A percentile compares a stretch with the other conserved stretches of the same genome.
Evolutionary conservation across 805 yeast genomes (phyloP).

Genomic region (Pichia sporocuriosa): DNA sequence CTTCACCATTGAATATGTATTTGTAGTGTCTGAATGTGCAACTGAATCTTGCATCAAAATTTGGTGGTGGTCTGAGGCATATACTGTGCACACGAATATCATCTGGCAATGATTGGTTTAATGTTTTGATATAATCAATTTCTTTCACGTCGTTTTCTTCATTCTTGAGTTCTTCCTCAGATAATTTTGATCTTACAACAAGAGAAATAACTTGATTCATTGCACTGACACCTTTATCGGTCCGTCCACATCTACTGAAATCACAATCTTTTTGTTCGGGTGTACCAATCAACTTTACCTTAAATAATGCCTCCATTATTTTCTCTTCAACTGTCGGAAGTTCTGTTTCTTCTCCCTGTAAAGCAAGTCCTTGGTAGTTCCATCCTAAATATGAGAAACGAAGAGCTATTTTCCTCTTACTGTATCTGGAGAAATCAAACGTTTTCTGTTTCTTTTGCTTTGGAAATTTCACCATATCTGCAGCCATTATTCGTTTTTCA

Average conservation of each 20-base stretch:
- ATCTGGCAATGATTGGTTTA: conserved; percentile 72
- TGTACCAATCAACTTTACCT: conserved; percentile 57
- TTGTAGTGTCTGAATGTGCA: conserved; percentile 82
- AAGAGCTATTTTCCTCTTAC: conserved; percentile 67
- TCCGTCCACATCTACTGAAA: conserved; percentile 89
- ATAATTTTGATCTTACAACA: conserved; percentile 60
- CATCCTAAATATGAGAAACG: conserved; percentile 88
- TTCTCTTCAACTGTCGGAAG: conserved; percentile 82
- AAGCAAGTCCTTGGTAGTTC: conserved; percentile 87
- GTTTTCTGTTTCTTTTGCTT: conserved; percentile 30
- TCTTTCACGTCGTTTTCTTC: conserved; percentile 57
- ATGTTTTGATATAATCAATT: conserved; percentile 64
- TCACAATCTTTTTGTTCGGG: conserved; percentile 54
- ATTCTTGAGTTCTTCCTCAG: conserved; percentile 53
- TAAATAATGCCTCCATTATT: conserved; percentile 63
- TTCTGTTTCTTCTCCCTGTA: conserved; percentile 68
- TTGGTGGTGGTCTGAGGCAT: conserved; percentile 73
- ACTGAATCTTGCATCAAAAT: conserved; percentile 89
- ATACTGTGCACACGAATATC: conserved; percentile 81
- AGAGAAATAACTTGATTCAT: conserved; percentile 89
- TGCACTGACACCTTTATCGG: conserved; percentile 96
- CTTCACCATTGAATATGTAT: conserved; percentile 59
- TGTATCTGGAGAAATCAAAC: conserved; percentile 61
- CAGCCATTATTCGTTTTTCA: background rate
- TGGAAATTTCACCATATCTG: background rate